A percentile compares a stretch with the other conserved stretches of the same genome.
Conservation (phyloP, 2,329 filamentous ascomycete species). For the Nothomitra cinnamomea region DNA sequence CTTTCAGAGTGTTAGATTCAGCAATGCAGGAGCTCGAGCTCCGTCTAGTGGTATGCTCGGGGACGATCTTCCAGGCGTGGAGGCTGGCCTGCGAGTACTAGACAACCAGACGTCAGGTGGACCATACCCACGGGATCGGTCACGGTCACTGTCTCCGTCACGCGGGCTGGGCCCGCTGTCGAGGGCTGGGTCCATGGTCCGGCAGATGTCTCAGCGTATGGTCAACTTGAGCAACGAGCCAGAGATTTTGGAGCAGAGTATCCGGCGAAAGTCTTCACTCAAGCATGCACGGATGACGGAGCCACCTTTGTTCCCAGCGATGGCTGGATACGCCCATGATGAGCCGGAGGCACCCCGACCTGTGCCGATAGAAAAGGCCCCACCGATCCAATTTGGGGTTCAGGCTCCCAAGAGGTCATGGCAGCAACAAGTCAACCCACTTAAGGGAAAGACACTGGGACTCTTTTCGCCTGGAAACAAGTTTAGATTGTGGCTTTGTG, state of each 20-base stretch:
- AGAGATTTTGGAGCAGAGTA: conserved; percentile 59
- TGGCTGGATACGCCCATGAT: conserved; percentile 29
- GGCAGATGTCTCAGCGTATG: conserved; percentile 85
- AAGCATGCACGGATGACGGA: conserved; percentile 34
- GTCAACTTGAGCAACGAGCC: conserved; percentile 94
- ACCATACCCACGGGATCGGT: conserved; percentile 12
- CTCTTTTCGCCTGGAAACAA: conserved; percentile 67
- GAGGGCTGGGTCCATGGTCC: conserved; percentile 32
- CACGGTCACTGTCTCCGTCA: conserved; percentile 29
- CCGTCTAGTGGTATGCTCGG: conserved; percentile 33
- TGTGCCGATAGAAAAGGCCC: conserved; percentile 22
- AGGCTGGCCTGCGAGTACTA: conserved; percentile 29
- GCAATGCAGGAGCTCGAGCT: conserved; percentile 19
- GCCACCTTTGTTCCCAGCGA: conserved; percentile 31
- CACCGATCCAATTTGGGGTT: conserved; percentile 16
- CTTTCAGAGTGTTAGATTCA: conserved; percentile 37
- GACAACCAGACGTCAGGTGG: neutral
- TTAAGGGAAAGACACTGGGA: conserved; percentile 73
- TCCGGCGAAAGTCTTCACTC: conserved; percentile 43
- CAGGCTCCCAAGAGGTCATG: conserved; percentile 23
- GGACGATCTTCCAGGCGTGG: conserved; percentile 43
- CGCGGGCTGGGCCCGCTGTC: conserved; percentile 27
- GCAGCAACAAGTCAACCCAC: conserved; percentile 45
- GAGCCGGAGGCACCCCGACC: conserved; percentile 13
- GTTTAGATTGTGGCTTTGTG: conserved; percentile 58